phyloP scores from a whole-genome alignment of 768 basidiomycete genomes.

The Pleurotus ostreatus region DNA sequence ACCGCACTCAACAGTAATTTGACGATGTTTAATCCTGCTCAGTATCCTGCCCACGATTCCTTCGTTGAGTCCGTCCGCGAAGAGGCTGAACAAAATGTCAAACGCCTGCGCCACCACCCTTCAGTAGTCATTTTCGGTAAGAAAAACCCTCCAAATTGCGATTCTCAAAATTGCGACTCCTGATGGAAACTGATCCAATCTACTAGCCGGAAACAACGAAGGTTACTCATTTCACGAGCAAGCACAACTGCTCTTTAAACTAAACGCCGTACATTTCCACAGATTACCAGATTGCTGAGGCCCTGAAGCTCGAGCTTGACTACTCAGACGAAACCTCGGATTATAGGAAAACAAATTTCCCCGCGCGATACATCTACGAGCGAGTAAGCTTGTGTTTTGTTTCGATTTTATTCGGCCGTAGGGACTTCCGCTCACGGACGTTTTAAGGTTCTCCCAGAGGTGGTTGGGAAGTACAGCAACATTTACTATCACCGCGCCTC shows the following conservation, averaged over 20 bases:
- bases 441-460: conserved; percentile 56
- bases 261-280: neutral
- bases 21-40: conserved; percentile 3
- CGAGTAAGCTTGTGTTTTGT: conserved; percentile 23
- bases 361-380: conserved; percentile 90
- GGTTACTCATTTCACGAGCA: conserved; percentile 27
- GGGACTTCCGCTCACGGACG: neutral
- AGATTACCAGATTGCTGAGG: conserved; percentile 90
- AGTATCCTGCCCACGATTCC: conserved; percentile 88
- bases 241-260: neutral
- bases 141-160: conserved; percentile 16
- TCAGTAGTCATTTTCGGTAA: conserved; percentile 84
- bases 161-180: neutral
- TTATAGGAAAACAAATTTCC: conserved; percentile 83
- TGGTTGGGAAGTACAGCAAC: conserved; percentile 61
- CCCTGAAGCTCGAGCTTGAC: conserved; percentile 71
- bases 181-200: neutral
- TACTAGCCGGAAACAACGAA: conserved; percentile 80
- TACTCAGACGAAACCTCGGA: conserved; percentile 83
- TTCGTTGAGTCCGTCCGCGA: conserved; percentile 68
- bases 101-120: conserved; percentile 80
- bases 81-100: conserved; percentile 84
- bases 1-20: neutral
- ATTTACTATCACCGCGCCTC: conserved; percentile 82
- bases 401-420: conserved; percentile 1